Base-by-base conservation (phyloP, 2,329 filamentous ascomycete genomes). In the Monilinia fructicola region DNA sequence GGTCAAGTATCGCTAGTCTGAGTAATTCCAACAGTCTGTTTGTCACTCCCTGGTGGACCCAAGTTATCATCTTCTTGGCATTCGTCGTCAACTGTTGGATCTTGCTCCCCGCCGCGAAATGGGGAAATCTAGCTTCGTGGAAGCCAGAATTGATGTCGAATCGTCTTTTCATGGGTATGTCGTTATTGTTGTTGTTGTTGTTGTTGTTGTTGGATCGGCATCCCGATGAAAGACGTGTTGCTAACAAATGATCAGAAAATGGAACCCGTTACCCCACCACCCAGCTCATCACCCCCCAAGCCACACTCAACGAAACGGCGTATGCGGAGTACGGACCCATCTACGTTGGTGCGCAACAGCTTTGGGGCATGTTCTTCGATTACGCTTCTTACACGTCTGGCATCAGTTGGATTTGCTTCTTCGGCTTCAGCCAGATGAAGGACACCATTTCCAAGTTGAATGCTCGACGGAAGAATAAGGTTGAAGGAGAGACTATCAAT, bases 351-450 rank as follows among this genome's bases (percentile, higher is more conserved):
- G 77, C 84, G 0, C 86, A 87, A 68, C 80, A 82, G 53, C 78
- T 86, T 3, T 88, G 85, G 85, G 74, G 76, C 4, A 84, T 84
- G 68, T 87, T 87, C 76, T 87, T 86, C 73, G 84, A 85, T 72
- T 87, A 87, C 66, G 84, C 85, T 7, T 82, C 84, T 11, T 83
- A 86, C 66, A 80, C 83, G 0, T 86, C 85, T 0, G 84, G 84
- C 0, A 78, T 87, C 58, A 81, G 82, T 7, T 88, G 85, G 85
- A 84, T 87, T 74, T 77, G 77, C 4, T 80, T 85, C 0, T 87
- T 87, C 66, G 83, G 85, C 0, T 84, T 78, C 53, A 70, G 78
- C 0, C 79, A 84, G 66, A 78, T 87, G 55, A 78, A 77, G 31
- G 74, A 75, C 2, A 84, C 81, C 23, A 72, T 82, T 28, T 69